Conservation (phyloP, 176 grass and related monocot genomes). For the Phoenix roebelenii region DNA sequence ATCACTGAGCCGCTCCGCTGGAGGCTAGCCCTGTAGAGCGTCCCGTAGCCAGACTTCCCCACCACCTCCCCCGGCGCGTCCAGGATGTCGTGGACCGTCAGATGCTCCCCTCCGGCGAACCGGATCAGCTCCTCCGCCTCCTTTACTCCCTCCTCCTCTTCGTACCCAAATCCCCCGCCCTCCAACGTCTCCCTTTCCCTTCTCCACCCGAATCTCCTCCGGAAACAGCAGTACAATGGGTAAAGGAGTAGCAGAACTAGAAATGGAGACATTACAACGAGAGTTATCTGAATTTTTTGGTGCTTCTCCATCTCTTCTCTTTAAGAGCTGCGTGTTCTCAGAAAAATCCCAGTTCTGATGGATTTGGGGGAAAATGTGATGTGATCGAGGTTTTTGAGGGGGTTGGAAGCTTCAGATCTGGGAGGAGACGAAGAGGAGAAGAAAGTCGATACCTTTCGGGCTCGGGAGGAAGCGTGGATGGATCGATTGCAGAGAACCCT, state of each 20-base stretch:
- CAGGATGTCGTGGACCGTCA: constrained; percentile 63
- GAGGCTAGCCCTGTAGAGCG: constrained; percentile 74
- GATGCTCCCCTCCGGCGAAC: constrained; percentile 70
- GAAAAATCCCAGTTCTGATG: too few species aligned
- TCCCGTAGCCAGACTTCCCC: constrained; percentile 68
- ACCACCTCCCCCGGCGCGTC: constrained; percentile 93
- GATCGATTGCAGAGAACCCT: too few species aligned
- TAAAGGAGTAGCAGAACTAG: constrained; percentile 26
- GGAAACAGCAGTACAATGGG: constrained; percentile 28
- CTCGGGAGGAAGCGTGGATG: too few species aligned
- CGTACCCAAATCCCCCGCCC: constrained; percentile 9
- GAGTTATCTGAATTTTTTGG: constrained; percentile 13
- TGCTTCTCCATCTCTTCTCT: constrained; percentile 19
- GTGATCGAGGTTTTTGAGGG: too few species aligned
- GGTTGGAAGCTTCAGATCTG: too few species aligned
- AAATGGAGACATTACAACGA: constrained; percentile 26
- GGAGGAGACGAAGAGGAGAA: too few species aligned
- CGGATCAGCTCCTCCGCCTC: constrained; percentile 48
- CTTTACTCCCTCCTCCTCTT: not conserved
- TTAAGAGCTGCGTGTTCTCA: not conserved
- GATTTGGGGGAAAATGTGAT: too few species aligned
- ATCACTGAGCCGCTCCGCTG: constrained; percentile 34
- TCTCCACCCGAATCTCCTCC: constrained; percentile 13
- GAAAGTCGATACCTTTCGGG: too few species aligned
- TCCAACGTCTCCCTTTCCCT: constrained; percentile 16